These are phyloP conservation scores for Biancaea sappan DNA, from an alignment of 306 rosid genomes.

Conservation along the genomic window DNA sequence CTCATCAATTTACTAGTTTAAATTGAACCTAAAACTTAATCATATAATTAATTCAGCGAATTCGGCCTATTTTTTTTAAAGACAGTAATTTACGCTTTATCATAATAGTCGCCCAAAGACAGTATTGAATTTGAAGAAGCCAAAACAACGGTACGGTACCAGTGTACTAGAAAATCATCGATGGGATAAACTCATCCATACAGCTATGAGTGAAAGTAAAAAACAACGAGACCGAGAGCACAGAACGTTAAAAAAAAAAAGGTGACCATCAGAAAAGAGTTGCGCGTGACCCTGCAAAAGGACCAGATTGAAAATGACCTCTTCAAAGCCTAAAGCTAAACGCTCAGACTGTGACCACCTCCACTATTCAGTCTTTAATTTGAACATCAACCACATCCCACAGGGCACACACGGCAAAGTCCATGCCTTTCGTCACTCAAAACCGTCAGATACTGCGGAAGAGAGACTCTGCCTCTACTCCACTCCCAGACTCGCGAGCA, in stretches of 20 bases:
- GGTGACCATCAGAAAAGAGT: slow-evolving; percentile 30
- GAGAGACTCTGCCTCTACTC: slow-evolving; percentile 21
- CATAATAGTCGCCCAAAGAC: too few species aligned
- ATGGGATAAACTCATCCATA: background rate
- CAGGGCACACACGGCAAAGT: slow-evolving; percentile 9
- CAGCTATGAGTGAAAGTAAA: slow-evolving; percentile 1
- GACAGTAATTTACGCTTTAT: too few species aligned
- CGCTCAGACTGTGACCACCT: slow-evolving; percentile 28
- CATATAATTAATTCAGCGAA: too few species aligned
- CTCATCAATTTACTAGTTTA: too few species aligned
- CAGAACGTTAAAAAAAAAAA: background rate
- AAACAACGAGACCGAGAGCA: background rate
- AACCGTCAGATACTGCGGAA: background rate
- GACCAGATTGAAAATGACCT: slow-evolving; percentile 41
- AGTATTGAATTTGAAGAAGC: too few species aligned
- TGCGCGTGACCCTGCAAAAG: slow-evolving; percentile 60
- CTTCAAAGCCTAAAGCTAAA: slow-evolving; percentile 32
- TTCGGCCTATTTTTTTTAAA: too few species aligned
- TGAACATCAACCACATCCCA: slow-evolving; percentile 42
- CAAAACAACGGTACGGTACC: too few species aligned
- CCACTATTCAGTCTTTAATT: slow-evolving; percentile 25
- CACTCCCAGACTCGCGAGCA: slow-evolving; percentile 35
- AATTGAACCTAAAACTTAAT: too few species aligned
- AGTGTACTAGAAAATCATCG: background rate
- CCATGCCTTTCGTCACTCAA: background rate